Evolutionary conservation across 805 yeast genomes (phyloP), one percentile per base, ranked within the genome.

Genomic region (Pichia exigua): DNA sequence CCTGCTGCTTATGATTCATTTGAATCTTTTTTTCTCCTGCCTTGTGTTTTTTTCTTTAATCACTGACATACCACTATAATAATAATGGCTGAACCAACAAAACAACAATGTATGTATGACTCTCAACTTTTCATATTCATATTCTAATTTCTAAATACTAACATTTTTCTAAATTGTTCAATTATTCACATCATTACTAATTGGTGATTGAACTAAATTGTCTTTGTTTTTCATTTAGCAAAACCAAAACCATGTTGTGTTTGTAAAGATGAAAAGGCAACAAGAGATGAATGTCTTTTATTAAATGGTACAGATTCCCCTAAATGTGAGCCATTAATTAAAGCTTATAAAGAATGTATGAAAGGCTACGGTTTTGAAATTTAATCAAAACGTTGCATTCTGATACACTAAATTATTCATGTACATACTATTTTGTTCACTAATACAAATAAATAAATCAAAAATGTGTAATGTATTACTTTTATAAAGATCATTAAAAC

Each of bases 231-330:
- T 35, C 17, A 35, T 35, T 35, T 43, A 60, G 64, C 69, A 40
- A 84, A 88, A 65, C 95, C 95, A 57, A 92, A 91, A 71, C 97
- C 99, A 53, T 92, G 99, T 70, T 92, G 98, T 65, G 98, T 92
- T 22, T 94, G 98, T 69, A 78, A 83, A 59, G 86, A 85, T 35
- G 66, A 65, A 50, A 65, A 66, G 50, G 52, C 84, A 54, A 66
- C 71, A 24, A 79, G 98, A 64, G 99, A 92, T 63, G 91, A 90
- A 62, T 94, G 98, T 66, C 72, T 92, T 51, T 75, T 92, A 56
- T 70, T 79, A 59, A 82, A 87, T 61, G 97, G 96, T 46, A 84
- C 84, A 59, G 97, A 90, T 20, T 75, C 87, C 45, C 88, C 83
- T 32, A 84, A 88, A 61, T 92, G 99, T 69, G 78, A 82, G 53